Conservation (phyloP, 805 yeast species). For the Sugiyamaella floridensis region DNA sequence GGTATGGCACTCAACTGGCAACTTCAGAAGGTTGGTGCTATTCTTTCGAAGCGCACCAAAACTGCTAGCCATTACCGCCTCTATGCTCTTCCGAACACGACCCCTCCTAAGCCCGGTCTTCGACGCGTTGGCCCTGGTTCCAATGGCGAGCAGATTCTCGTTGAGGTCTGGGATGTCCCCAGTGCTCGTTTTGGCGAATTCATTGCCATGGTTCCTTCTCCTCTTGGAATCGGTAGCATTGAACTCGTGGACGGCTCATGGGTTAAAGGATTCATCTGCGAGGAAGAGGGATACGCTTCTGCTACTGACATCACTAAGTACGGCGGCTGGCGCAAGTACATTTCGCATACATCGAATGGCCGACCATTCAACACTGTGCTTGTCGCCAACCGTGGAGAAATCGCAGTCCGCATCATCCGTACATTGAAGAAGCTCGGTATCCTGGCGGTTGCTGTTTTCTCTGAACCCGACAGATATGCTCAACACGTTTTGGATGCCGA, state of each 20-base stretch:
- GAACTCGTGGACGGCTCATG: conserved; percentile 73
- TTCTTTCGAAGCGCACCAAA: conserved; percentile 54
- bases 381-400: conserved; percentile 96
- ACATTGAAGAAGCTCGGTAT: conserved; percentile 78
- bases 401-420: conserved; percentile 88
- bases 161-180: conserved; percentile 85
- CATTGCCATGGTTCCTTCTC: conserved; percentile 84
- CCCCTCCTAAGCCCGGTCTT: conserved; percentile 90
- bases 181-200: conserved; percentile 71
- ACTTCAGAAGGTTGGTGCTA: conserved; percentile 73
- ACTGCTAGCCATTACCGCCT: conserved; percentile 68
- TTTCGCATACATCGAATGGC: conserved; percentile 27
- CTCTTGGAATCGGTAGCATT: conserved; percentile 90
- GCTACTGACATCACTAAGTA: conserved; percentile 73
- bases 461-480: conserved; percentile 84
- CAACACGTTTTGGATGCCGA: conserved; percentile 83
- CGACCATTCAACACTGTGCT: conserved; percentile 78
- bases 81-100: conserved; percentile 69
- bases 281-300: conserved; percentile 72
- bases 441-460: conserved; percentile 77
- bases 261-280: conserved; percentile 93
- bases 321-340: conserved; percentile 82
- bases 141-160: conserved; percentile 52
- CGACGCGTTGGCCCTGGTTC: conserved; percentile 48
- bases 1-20: conserved; percentile 95